phyloP scores from a whole-genome alignment of 495 filamentous ascomycete genomes.

The Lasiosphaeria hispida region DNA sequence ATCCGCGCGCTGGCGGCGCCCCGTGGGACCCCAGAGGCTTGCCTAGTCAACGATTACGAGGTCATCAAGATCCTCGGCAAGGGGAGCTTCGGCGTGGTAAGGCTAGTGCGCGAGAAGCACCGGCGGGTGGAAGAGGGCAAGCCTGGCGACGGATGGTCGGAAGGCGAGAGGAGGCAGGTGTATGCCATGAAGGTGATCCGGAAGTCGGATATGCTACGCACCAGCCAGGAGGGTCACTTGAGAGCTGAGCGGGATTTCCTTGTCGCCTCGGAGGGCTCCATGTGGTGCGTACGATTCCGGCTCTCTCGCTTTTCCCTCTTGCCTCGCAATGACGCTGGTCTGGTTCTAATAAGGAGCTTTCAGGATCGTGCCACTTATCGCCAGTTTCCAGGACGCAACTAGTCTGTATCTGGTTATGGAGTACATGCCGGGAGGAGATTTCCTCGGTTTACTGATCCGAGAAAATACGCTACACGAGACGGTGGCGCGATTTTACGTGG shows the following conservation, averaged over 20 bases:
- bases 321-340: not conserved
- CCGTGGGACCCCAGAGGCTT: constrained; percentile 20
- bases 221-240: constrained; percentile 88
- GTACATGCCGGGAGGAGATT: constrained; percentile 95
- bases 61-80: constrained; percentile 83
- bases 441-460: constrained; percentile 79
- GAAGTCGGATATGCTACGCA: constrained; percentile 85
- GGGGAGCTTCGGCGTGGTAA: constrained; percentile 90
- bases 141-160: constrained; percentile 18
- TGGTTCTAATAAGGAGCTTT: constrained; percentile 10
- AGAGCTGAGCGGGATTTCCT: constrained; percentile 90
- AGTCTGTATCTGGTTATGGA: constrained; percentile 95
- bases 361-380: constrained; percentile 77
- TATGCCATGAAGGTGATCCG: constrained; percentile 97
- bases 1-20: constrained; percentile 37
- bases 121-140: not conserved
- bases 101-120: constrained; percentile 68
- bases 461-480: constrained; percentile 75
- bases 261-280: constrained; percentile 75
- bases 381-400: constrained; percentile 81
- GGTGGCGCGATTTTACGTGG: constrained; percentile 79
- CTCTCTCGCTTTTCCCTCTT: not conserved
- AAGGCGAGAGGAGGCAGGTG: constrained; percentile 52
- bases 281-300: constrained; percentile 53
- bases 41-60: constrained; percentile 62